These are phyloP conservation scores for Fraxinus excelsior DNA, from an alignment of 257 asterid genomes.

Conservation along the genomic window DNA sequence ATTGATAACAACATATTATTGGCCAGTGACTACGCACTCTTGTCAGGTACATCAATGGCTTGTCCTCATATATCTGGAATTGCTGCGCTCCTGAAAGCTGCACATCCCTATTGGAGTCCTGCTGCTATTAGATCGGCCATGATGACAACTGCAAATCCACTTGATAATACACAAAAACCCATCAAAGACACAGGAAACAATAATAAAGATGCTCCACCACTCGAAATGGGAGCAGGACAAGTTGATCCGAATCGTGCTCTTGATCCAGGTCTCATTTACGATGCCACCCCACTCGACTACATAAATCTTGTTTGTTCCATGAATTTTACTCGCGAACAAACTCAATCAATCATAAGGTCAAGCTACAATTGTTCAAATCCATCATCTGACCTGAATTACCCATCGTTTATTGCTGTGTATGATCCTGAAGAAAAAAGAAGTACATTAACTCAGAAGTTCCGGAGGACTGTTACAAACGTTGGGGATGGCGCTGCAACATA, in stretches of 20 bases:
- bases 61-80: constrained; percentile 22
- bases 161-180: constrained; percentile 5
- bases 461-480: not conserved
- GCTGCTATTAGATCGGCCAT: constrained; percentile 13
- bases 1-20: not conserved
- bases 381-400: constrained; percentile 14
- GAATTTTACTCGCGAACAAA: not conserved
- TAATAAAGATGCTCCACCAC: not conserved
- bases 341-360: not conserved
- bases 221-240: constrained; percentile 14
- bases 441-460: not conserved
- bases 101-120: constrained; percentile 9
- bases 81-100: constrained; percentile 13
- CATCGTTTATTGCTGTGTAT: constrained; percentile 4
- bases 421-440: not conserved
- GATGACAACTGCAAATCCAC: constrained; percentile 14
- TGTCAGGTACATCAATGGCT: constrained; percentile 19
- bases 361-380: not conserved
- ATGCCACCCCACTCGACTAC: not conserved
- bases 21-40: not conserved
- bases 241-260: constrained; percentile 1
- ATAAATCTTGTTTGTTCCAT: not conserved
- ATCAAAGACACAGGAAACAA: not conserved
- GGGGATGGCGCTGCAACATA: not conserved
- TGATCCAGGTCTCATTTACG: not conserved